Conservation (phyloP, 495 filamentous ascomycete genomes). For the Penicillium herquei region DNA sequence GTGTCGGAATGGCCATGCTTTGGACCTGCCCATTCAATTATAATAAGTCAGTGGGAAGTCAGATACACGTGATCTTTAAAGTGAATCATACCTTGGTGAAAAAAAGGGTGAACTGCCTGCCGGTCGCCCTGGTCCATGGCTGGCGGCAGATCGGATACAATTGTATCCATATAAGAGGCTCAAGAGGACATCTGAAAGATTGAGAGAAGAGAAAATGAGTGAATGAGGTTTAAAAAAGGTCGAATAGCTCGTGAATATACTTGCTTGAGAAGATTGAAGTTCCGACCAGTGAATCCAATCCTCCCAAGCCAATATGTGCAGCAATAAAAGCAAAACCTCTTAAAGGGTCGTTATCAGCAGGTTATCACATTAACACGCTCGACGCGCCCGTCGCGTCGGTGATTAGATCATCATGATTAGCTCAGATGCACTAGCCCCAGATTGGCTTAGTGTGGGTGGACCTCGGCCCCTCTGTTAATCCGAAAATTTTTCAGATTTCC, state of each 20-base stretch:
- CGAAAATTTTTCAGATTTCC: constrained; percentile 47
- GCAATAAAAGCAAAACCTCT: not conserved
- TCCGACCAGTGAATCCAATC: too few relatives aligned
- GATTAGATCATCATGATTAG: constrained; percentile 22
- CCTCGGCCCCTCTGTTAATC: constrained; percentile 33
- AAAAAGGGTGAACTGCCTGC: constrained; percentile 44
- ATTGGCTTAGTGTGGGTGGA: constrained; percentile 9
- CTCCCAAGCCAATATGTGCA: too few relatives aligned
- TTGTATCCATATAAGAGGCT: constrained; percentile 22
- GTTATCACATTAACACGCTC: constrained; percentile 19
- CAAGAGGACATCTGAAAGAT: not conserved
- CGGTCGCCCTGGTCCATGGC: constrained; percentile 44
- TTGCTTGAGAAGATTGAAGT: too few relatives aligned
- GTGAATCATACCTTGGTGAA: constrained; percentile 32
- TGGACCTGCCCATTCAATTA: not conserved
- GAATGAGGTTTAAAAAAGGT: not conserved
- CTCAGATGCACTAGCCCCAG: constrained; percentile 11
- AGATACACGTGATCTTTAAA: not conserved
- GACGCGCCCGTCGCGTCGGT: constrained; percentile 24
- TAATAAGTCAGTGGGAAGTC: not conserved
- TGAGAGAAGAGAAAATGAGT: not conserved
- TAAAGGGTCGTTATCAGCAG: constrained; percentile 6
- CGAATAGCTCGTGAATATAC: not conserved
- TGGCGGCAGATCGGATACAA: constrained; percentile 28
- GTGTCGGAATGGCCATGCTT: not conserved